These are phyloP conservation scores for Annulohypoxylon moriforme DNA, from an alignment of 495 filamentous ascomycete species.

Conservation along the genomic window DNA sequence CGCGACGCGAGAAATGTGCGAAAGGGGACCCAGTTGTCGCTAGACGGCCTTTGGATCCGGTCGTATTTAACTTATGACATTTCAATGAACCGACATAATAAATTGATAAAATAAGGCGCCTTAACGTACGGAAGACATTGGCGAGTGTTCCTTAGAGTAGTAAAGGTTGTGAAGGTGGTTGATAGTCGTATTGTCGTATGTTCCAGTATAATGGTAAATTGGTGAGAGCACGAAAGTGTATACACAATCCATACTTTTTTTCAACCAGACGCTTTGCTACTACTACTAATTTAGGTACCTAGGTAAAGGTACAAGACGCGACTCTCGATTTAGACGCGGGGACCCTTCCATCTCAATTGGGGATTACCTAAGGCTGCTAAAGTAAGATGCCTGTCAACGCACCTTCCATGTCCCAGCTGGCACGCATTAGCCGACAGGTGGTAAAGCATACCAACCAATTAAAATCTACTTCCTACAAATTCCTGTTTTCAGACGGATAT, in stretches of 20 bases:
- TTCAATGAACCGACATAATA: slow-evolving; percentile 18
- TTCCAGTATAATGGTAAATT: background rate
- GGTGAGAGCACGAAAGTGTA: slow-evolving; percentile 2
- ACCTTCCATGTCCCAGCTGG: background rate
- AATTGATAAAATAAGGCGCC: slow-evolving; percentile 15
- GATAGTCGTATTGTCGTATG: background rate
- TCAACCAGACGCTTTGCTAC: background rate
- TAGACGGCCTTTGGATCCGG: slow-evolving; percentile 21
- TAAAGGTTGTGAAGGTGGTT: background rate
- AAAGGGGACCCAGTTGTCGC: slow-evolving; percentile 35
- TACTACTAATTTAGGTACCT: too few species aligned
- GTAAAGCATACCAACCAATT: background rate
- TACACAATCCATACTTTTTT: slow-evolving; percentile 1
- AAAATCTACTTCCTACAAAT: background rate
- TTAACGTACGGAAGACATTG: slow-evolving; percentile 10
- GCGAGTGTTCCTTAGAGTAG: background rate
- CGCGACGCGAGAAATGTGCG: slow-evolving; percentile 45
- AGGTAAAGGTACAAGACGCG: slow-evolving; percentile 24
- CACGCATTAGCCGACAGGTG: background rate
- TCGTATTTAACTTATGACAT: slow-evolving; percentile 34
- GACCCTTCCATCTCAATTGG: slow-evolving; percentile 17
- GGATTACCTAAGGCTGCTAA: slow-evolving; percentile 2
- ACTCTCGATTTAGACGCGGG: slow-evolving; percentile 31
- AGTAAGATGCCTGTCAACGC: background rate
- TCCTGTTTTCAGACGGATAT: background rate